Conservation (phyloP, 2,329 filamentous ascomycete genomes). For the Fusarium phyllophilum region DNA sequence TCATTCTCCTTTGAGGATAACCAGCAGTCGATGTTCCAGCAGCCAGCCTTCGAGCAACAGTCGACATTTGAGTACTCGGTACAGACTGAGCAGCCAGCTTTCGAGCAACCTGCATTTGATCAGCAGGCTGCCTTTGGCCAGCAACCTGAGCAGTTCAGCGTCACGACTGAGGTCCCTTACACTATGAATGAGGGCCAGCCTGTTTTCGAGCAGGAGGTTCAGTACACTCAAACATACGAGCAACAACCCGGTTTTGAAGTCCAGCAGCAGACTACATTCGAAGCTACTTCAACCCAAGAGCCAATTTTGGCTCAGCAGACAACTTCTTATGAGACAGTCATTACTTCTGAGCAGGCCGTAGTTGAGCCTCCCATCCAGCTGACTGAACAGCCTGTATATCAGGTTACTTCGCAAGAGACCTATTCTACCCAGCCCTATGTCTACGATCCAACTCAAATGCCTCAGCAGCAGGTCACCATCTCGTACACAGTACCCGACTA, state of each 20-base stretch:
- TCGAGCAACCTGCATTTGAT: constrained; percentile 1
- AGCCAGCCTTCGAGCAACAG: constrained; percentile 22
- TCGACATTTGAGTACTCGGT: constrained; percentile 5
- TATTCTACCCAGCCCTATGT: constrained; percentile 4
- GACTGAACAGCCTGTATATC: neutral
- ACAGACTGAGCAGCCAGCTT: constrained; percentile 6
- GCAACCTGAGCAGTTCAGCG: constrained; percentile 15
- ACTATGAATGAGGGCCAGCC: neutral
- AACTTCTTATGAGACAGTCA: neutral
- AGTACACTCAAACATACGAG: constrained; percentile 14
- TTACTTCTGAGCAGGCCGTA: neutral
- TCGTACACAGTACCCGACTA: constrained; percentile 16
- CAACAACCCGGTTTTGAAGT: constrained; percentile 11
- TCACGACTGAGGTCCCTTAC: constrained; percentile 3
- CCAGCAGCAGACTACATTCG: constrained; percentile 18
- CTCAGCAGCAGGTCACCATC: constrained; percentile 13
- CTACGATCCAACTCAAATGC: constrained; percentile 5
- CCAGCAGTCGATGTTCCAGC: constrained; percentile 19
- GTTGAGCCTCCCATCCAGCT: neutral
- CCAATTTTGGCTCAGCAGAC: neutral
- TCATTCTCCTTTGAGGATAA: neutral
- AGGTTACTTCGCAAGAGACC: neutral
- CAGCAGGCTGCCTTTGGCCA: constrained; percentile 6
- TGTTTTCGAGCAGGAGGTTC: neutral
- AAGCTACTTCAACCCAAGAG: neutral